A percentile compares a stretch with the other conserved stretches of the same genome.
Evolutionary conservation across 2,329 filamentous ascomycete genomes (phyloP).

Genomic region (Diaporthe vexans): DNA sequence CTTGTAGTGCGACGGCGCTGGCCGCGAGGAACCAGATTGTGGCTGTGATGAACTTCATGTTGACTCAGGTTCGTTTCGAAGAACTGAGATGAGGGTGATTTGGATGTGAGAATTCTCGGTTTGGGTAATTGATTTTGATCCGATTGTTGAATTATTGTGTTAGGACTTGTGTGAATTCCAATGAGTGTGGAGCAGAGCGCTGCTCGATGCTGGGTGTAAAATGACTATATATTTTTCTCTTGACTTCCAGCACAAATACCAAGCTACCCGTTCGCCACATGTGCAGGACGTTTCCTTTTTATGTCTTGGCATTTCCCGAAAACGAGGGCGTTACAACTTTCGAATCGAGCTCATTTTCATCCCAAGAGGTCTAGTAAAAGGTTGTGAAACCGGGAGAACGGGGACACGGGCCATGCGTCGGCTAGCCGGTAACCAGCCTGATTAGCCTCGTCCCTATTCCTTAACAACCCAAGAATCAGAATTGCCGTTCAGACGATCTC

Average conservation of each 20-base stretch:
- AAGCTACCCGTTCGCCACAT: background rate
- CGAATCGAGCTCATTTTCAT: constrained; percentile 10
- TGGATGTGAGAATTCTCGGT: background rate
- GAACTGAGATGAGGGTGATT: too few relatives aligned
- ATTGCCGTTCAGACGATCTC: constrained; percentile 29
- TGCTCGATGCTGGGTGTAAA: background rate
- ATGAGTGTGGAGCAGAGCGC: background rate
- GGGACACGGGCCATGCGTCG: constrained; percentile 23
- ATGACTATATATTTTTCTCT: background rate
- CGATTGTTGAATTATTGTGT: background rate
- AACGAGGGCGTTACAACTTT: constrained; percentile 20
- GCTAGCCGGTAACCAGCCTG: background rate
- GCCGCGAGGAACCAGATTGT: constrained; percentile 27
- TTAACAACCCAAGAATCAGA: constrained; percentile 25
- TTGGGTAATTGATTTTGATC: background rate
- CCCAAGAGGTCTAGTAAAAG: background rate
- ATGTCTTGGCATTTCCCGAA: constrained; percentile 28
- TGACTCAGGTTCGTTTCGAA: background rate
- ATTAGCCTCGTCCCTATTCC: constrained; percentile 20
- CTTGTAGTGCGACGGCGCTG: constrained; percentile 25
- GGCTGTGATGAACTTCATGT: constrained; percentile 31
- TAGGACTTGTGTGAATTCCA: too few relatives aligned
- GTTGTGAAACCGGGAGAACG: constrained; percentile 23
- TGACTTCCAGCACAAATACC: background rate
- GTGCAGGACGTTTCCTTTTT: background rate